These are phyloP conservation scores for Salvia miltiorrhiza DNA, from an alignment of 257 asterid species.

Conservation along the genomic window DNA sequence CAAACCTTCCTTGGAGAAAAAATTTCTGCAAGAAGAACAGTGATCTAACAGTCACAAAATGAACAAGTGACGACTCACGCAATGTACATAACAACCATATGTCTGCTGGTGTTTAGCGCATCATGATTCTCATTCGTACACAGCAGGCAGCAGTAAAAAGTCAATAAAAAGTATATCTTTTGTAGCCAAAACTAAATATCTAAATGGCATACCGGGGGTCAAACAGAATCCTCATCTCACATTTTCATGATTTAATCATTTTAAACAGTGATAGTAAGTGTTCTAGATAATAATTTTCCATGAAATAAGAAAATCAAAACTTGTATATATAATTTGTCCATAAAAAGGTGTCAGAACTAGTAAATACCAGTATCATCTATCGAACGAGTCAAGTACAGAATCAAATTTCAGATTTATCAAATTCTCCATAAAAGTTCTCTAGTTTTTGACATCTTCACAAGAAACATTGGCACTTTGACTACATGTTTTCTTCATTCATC, in stretches of 20 bases:
- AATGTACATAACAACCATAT: not conserved
- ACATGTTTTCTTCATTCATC: not conserved
- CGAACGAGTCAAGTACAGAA: not conserved
- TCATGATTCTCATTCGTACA: not conserved
- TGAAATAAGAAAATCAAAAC: not conserved
- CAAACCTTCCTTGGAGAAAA: conserved; percentile 80
- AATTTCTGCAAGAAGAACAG: conserved; percentile 59
- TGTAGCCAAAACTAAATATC: not conserved
- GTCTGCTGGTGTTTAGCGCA: not conserved
- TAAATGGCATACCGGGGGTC: not conserved
- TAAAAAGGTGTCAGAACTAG: not conserved
- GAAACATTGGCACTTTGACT: not conserved
- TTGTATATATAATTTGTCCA: not conserved
- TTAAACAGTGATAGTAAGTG: not conserved
- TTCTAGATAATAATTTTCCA: not conserved
- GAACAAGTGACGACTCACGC: not conserved
- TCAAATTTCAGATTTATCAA: not conserved
- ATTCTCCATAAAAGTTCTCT: not conserved
- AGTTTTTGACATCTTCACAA: not conserved
- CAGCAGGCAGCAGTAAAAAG: not conserved
- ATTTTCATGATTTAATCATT: not conserved
- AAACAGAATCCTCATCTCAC: not conserved
- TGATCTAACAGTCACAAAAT: conserved; percentile 15
- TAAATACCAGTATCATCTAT: not conserved
- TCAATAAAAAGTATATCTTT: not conserved